phyloP scores from a whole-genome alignment of 768 basidiomycete species.

The Serendipita indica region DNA sequence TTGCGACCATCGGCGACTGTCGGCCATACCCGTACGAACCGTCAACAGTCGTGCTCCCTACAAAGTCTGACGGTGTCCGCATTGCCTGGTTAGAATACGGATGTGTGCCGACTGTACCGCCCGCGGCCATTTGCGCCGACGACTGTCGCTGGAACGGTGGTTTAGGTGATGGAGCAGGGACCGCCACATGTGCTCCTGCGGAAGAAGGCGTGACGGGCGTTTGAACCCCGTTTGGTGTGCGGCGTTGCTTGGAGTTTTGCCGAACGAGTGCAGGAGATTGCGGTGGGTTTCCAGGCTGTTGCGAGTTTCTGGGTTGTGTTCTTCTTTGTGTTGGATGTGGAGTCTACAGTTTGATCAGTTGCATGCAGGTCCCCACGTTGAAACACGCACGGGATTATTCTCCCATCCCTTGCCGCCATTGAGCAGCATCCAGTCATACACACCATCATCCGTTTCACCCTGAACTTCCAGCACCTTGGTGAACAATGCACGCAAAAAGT shows the following conservation, averaged over 20 bases:
- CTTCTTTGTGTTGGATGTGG: constrained; percentile 4
- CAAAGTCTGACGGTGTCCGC: constrained; percentile 46
- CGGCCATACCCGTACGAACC: constrained; percentile 58
- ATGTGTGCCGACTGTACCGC: constrained; percentile 31
- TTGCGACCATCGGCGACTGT: constrained; percentile 68
- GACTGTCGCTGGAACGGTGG: constrained; percentile 31
- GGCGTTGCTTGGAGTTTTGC: constrained; percentile 54
- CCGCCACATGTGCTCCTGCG: constrained; percentile 57
- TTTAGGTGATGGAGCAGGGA: constrained; percentile 36
- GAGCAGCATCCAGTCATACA: constrained; percentile 92
- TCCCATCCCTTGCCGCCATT: constrained; percentile 96
- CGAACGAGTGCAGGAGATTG: constrained; percentile 70
- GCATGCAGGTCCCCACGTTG: not conserved
- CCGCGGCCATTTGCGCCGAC: constrained; percentile 18
- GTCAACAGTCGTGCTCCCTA: constrained; percentile 28
- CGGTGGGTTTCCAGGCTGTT: constrained; percentile 29
- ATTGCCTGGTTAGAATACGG: constrained; percentile 51
- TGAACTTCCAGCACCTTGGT: constrained; percentile 85
- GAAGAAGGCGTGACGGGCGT: constrained; percentile 52
- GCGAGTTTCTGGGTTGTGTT: constrained; percentile 25
- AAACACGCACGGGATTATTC: constrained; percentile 45
- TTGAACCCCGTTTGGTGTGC: constrained; percentile 30
- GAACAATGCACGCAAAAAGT: constrained; percentile 91
- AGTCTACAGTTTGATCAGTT: not conserved
- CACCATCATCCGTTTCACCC: constrained; percentile 79